Percentiles rank a stretch among this genome's conserved stretches.
These are phyloP conservation scores for Trichoderma asperelloides DNA, from an alignment of 495 filamentous ascomycete species.

Conservation along the genomic window DNA sequence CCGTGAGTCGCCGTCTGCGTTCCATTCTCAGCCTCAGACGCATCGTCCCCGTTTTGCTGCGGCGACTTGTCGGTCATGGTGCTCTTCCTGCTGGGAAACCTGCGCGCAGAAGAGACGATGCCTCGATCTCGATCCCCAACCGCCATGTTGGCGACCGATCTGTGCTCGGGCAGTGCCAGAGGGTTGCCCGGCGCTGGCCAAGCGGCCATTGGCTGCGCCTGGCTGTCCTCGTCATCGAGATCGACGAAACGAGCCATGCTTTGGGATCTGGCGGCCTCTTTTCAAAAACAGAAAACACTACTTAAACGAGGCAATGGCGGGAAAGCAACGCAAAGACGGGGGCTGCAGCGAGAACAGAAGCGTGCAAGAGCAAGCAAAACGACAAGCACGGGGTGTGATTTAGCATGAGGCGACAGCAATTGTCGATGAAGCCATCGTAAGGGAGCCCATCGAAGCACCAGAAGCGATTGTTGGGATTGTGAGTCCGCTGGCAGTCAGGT, in stretches of 20 bases:
- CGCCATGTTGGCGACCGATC: constrained; percentile 6
- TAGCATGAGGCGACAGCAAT: constrained; percentile 5
- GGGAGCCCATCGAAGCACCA: background rate
- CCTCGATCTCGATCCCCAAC: constrained; percentile 15
- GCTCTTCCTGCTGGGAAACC: constrained; percentile 8
- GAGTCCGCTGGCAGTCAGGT: background rate
- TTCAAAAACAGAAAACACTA: background rate
- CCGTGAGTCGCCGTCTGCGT: constrained; percentile 52
- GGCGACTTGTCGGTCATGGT: constrained; percentile 17
- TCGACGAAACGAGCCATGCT: constrained; percentile 58
- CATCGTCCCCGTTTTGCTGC: background rate
- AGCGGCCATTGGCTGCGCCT: constrained; percentile 20
- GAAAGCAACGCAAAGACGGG: background rate
- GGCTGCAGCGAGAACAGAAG: background rate
- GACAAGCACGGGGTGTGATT: background rate
- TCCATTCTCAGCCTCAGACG: constrained; percentile 27
- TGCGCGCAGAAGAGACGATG: background rate
- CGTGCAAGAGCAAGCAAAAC: background rate
- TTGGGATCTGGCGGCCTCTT: background rate
- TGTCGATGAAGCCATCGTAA: constrained; percentile 7
- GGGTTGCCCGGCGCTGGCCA: constrained; percentile 15
- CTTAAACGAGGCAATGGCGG: background rate
- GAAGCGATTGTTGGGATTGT: background rate
- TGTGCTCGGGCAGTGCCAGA: constrained; percentile 12
- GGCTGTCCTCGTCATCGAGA: constrained; percentile 46